Conservation (phyloP, 2,329 filamentous ascomycete genomes). For the Colletotrichum scovillei region DNA sequence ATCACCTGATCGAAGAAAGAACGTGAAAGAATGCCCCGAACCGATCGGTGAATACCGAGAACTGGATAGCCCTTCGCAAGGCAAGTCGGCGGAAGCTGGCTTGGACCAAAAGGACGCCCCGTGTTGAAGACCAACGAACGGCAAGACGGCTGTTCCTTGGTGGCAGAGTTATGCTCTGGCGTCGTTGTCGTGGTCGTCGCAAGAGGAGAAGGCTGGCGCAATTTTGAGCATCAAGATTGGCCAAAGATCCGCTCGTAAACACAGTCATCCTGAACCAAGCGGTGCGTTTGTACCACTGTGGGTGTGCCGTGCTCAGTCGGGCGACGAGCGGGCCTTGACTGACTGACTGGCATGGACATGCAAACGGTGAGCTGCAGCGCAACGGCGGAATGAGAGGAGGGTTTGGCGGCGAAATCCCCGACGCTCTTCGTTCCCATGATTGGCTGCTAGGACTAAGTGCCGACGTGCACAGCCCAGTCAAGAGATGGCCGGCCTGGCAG, state of each 20-base stretch:
- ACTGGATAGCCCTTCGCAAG: slow-evolving; percentile 5
- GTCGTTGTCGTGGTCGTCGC: not conserved
- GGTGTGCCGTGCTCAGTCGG: not conserved
- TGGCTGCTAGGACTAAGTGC: slow-evolving; percentile 18
- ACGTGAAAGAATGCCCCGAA: not conserved
- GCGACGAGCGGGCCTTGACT: slow-evolving; percentile 15
- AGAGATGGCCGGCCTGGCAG: slow-evolving; percentile 2
- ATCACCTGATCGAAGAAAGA: not conserved
- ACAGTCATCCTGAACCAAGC: not conserved
- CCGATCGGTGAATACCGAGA: not conserved
- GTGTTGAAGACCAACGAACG: not conserved
- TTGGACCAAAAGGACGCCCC: not conserved
- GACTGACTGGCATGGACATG: slow-evolving; percentile 3
- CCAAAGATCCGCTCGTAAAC: not conserved
- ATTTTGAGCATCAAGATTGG: not conserved
- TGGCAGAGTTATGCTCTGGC: not conserved
- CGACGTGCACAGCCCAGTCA: slow-evolving; percentile 16
- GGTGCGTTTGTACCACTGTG: not conserved
- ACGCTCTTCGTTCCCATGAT: not conserved
- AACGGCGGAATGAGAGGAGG: not conserved
- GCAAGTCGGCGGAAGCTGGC: slow-evolving; percentile 2
- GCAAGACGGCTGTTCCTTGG: slow-evolving; percentile 11
- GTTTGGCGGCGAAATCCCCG: slow-evolving; percentile 27
- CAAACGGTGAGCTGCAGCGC: slow-evolving; percentile 1
- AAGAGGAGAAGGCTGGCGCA: not conserved